Percentiles rank a stretch among this genome's conserved stretches.
Conservation (phyloP, 2,329 filamentous ascomycete genomes). For the Phyllosticta citriasiana region DNA sequence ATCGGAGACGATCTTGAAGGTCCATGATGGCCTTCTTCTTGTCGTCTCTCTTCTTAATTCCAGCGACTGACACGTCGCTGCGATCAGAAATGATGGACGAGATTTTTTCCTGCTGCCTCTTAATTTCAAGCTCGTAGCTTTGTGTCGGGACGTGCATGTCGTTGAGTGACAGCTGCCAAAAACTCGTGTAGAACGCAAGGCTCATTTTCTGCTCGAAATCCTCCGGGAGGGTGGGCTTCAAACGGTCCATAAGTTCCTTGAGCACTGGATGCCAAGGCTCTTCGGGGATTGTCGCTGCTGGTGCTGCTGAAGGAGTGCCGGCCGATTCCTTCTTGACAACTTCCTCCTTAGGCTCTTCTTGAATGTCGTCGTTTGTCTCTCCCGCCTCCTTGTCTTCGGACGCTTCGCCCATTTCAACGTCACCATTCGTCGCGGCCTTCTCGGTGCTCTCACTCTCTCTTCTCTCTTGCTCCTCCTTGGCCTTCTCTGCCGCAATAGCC, state of each 20-base stretch:
- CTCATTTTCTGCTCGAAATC: constrained; percentile 62
- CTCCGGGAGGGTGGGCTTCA: constrained; percentile 51
- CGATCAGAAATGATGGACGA: constrained; percentile 60
- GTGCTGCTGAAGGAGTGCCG: constrained; percentile 1
- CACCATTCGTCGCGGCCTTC: constrained; percentile 36
- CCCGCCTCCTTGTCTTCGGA: constrained; percentile 18
- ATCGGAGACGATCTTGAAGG: constrained; percentile 57
- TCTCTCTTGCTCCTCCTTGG: constrained; percentile 16
- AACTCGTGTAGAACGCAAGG: constrained; percentile 75
- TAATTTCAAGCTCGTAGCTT: constrained; percentile 69
- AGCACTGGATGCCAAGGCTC: constrained; percentile 55
- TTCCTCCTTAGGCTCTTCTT: constrained; percentile 18
- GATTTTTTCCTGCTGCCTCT: constrained; percentile 46
- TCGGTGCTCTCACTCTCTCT: constrained; percentile 9
- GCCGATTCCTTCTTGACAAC: constrained; percentile 15
- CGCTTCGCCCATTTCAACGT: constrained; percentile 42
- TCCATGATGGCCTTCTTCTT: constrained; percentile 61
- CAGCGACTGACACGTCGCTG: constrained; percentile 59
- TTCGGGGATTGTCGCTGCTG: neutral
- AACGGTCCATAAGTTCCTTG: constrained; percentile 60
- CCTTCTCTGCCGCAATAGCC: constrained; percentile 23
- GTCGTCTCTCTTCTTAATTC: constrained; percentile 56
- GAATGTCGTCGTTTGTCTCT: constrained; percentile 13
- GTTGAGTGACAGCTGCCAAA: constrained; percentile 81
- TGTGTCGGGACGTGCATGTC: constrained; percentile 69